These are phyloP conservation scores for Cylindrotheca closterium DNA, from an alignment of 108 stramenopile species.

Conservation along the genomic window DNA sequence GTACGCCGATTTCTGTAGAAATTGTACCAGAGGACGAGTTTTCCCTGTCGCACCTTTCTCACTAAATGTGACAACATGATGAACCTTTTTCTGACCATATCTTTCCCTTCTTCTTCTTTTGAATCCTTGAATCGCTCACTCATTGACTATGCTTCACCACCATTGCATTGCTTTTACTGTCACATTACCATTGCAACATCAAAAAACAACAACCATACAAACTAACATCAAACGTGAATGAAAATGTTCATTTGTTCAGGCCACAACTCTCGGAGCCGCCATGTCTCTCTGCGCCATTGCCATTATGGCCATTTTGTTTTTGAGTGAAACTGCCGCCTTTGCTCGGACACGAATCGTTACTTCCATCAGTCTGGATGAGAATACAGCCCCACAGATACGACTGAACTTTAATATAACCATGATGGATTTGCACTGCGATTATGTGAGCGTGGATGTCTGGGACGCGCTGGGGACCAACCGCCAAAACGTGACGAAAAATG, in stretches of 20 bases:
- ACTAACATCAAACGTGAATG: too few relatives aligned
- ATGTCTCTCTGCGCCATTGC: slow-evolving; percentile 82
- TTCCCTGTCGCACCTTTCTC: too few relatives aligned
- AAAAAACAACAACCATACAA: background rate
- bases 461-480: slow-evolving; percentile 93
- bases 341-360: slow-evolving; percentile 75
- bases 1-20: slow-evolving; percentile 3
- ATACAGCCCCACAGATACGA: slow-evolving; percentile 81
- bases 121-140: background rate
- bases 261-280: slow-evolving; percentile 80
- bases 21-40: slow-evolving; percentile 7
- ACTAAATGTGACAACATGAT: too few relatives aligned
- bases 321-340: slow-evolving; percentile 92
- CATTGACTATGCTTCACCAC: background rate
- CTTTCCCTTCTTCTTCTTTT: background rate
- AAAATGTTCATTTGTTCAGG: slow-evolving; percentile 53
- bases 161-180: too few relatives aligned
- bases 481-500: slow-evolving; percentile 96
- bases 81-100: too few relatives aligned
- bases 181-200: too few relatives aligned
- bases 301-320: slow-evolving; percentile 89
- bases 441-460: slow-evolving; percentile 87
- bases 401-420: slow-evolving; percentile 93
- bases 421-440: slow-evolving; percentile 90
- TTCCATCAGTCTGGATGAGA: slow-evolving; percentile 86